Percentiles rank a stretch among this genome's conserved stretches.
Conservation (phyloP, 2,329 filamentous ascomycete species). For the Aureobasidium sp. region DNA sequence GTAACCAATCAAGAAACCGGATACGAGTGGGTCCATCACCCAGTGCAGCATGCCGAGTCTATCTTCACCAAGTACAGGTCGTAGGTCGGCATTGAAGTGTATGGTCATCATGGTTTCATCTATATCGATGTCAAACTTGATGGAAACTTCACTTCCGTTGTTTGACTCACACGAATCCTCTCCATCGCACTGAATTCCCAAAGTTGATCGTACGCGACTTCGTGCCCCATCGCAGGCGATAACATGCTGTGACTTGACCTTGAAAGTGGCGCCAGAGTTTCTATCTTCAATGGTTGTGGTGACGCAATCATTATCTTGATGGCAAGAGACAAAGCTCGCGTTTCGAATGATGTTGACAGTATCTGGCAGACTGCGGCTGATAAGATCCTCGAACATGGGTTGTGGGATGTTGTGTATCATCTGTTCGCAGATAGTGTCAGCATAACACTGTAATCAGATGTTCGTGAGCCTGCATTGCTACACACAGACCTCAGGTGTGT, state of each 20-base stretch:
- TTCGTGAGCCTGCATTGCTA: too few species aligned
- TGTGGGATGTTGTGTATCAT: constrained; percentile 42
- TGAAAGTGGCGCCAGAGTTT: constrained; percentile 25
- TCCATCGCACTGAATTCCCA: constrained; percentile 35
- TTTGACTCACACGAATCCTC: constrained; percentile 31
- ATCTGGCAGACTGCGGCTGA: constrained; percentile 24
- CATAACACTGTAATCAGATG: neutral
- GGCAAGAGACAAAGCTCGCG: neutral
- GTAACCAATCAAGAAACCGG: constrained; percentile 41
- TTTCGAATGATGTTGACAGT: constrained; percentile 28
- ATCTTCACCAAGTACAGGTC: constrained; percentile 29
- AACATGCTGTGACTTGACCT: constrained; percentile 29
- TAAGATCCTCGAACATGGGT: constrained; percentile 34
- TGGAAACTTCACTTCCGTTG: neutral
- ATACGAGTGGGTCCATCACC: constrained; percentile 37
- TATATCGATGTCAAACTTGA: neutral
- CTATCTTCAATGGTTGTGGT: neutral
- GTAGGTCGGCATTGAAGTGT: constrained; percentile 38
- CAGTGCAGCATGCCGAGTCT: constrained; percentile 40
- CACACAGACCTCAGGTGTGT: constrained; percentile 29
- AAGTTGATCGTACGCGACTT: constrained; percentile 27
- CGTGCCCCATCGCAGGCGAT: constrained; percentile 34
- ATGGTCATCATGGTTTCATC: constrained; percentile 43
- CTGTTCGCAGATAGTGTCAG: constrained; percentile 6
- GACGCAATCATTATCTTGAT: neutral